A percentile compares a stretch with the other conserved stretches of the same genome.
phyloP scores from a whole-genome alignment of 176 grass and related monocot species.

The Raddia guianensis region DNA sequence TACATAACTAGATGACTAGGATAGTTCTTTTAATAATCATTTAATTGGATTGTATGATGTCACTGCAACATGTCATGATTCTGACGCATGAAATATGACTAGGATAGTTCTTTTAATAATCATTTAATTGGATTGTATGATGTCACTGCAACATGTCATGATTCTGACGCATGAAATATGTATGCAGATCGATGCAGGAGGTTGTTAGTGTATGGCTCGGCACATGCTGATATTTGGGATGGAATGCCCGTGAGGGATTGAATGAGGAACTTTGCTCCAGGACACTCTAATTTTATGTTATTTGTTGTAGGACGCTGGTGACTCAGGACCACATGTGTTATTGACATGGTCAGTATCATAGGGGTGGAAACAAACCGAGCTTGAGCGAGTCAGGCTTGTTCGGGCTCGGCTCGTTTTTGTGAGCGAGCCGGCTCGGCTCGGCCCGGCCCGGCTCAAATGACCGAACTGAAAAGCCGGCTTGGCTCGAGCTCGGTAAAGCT shows the following conservation, averaged over 20 bases:
- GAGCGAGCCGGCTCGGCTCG: no score
- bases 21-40: not conserved
- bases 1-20: not conserved
- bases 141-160: not conserved
- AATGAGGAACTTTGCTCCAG: not conserved
- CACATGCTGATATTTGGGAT: not conserved
- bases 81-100: constrained; percentile 21
- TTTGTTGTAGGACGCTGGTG: no score
- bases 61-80: not conserved
- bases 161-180: not conserved
- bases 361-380: no score
- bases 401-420: no score
- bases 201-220: not conserved
- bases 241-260: not conserved
- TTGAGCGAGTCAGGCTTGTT: no score
- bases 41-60: not conserved
- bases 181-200: not conserved
- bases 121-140: not conserved
- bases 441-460: no score
- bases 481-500: no score
- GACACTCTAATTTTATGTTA: no score
- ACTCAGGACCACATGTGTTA: no score
- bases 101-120: not conserved
- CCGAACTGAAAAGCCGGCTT: no score
- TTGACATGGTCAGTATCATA: no score